Evolutionary conservation across 2,329 filamentous ascomycete species (phyloP).

Genomic region (Talaromyces marneffei): DNA sequence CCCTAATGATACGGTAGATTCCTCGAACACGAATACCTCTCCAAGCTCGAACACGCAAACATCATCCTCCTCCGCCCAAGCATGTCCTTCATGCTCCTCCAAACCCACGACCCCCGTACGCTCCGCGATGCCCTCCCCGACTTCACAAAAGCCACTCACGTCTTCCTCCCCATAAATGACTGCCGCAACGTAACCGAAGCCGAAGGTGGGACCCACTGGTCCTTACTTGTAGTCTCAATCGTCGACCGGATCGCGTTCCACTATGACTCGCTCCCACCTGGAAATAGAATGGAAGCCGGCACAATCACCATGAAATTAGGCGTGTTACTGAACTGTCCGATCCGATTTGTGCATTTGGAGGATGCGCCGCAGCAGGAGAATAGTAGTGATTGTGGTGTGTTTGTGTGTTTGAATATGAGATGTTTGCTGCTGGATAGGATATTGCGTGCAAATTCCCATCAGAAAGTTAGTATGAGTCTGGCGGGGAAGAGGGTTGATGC

Average conservation of each 20-base stretch:
- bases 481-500: slow-evolving; percentile 78
- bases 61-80: slow-evolving; percentile 87
- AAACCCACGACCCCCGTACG: slow-evolving; percentile 54
- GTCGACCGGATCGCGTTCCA: slow-evolving; percentile 92
- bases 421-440: slow-evolving; percentile 83
- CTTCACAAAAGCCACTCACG: slow-evolving; percentile 75
- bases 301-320: slow-evolving; percentile 64
- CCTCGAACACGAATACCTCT: slow-evolving; percentile 82
- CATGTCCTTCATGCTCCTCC: slow-evolving; percentile 88
- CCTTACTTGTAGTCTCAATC: slow-evolving; percentile 78
- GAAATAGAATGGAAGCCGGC: slow-evolving; percentile 69
- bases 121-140: slow-evolving; percentile 68
- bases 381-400: slow-evolving; percentile 88
- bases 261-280: slow-evolving; percentile 78
- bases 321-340: slow-evolving; percentile 60
- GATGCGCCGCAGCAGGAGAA: slow-evolving; percentile 92
- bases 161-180: slow-evolving; percentile 95
- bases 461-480: slow-evolving; percentile 95
- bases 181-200: slow-evolving; percentile 66
- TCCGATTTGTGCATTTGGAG: slow-evolving; percentile 68
- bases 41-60: slow-evolving; percentile 70
- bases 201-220: slow-evolving; percentile 95
- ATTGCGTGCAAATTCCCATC: slow-evolving; percentile 67
- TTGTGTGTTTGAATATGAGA: slow-evolving; percentile 91
- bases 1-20: slow-evolving; percentile 49